A percentile compares a stretch with the other conserved stretches of the same genome.
Evolutionary conservation across 805 yeast species (phyloP).

Genomic region (Wickerhamomyces mucosus): DNA sequence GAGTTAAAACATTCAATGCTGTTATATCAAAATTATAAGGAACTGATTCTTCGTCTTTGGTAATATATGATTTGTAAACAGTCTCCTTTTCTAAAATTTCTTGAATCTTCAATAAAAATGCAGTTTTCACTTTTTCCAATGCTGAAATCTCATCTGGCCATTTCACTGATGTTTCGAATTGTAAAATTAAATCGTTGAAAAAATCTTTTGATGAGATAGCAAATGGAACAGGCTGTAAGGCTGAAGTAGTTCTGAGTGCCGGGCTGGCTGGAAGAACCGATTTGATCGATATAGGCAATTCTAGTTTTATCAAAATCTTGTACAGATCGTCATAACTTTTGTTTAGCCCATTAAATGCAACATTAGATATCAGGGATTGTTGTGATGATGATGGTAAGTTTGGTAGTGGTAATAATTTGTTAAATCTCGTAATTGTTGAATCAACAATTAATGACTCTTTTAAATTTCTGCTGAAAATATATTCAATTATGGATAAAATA

Average conservation of each 20-base stretch:
- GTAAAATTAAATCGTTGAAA: slow-evolving; percentile 71
- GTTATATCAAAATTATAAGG: slow-evolving; percentile 56
- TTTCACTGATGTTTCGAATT: slow-evolving; percentile 79
- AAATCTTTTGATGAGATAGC: slow-evolving; percentile 68
- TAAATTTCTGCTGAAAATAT: slow-evolving; percentile 56
- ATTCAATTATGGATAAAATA: slow-evolving; percentile 53
- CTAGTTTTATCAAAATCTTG: slow-evolving; percentile 39
- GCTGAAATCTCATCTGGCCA: slow-evolving; percentile 95
- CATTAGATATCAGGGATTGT: slow-evolving; percentile 37
- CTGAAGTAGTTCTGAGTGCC: slow-evolving; percentile 64
- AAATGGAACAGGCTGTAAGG: slow-evolving; percentile 75
- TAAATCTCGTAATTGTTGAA: slow-evolving; percentile 34
- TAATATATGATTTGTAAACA: slow-evolving; percentile 47
- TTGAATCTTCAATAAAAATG: slow-evolving; percentile 69
- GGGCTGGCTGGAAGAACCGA: slow-evolving; percentile 68
- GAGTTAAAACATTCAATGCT: slow-evolving; percentile 59
- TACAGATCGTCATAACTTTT: slow-evolving; percentile 51
- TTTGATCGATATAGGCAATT: slow-evolving; percentile 62
- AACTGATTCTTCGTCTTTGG: slow-evolving; percentile 52
- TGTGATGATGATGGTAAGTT: slow-evolving; percentile 46
- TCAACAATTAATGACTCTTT: slow-evolving; percentile 25
- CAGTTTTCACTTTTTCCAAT: slow-evolving; percentile 82
- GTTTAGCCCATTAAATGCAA: slow-evolving; percentile 32
- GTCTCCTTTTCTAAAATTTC: slow-evolving; percentile 37
- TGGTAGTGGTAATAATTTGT: slow-evolving; percentile 47